Conservation (phyloP, 176 grass and related monocot genomes). For the Carex parvula region DNA sequence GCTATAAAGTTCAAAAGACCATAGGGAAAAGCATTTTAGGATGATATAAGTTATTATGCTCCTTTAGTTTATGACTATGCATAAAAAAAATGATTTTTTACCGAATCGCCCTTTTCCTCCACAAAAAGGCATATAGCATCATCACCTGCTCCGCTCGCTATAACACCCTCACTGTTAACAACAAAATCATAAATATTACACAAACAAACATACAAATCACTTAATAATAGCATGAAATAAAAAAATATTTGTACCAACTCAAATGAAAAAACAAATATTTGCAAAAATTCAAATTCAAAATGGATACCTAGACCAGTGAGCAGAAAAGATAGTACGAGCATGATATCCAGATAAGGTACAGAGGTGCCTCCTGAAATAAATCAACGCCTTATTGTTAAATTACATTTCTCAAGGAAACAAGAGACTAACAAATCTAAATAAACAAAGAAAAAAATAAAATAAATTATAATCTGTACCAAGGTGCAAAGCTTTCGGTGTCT, state of each 20-base stretch:
- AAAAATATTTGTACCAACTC: not conserved
- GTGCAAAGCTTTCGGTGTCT: slow-evolving; percentile 41
- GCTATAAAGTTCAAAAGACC: not conserved
- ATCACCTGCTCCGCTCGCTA: slow-evolving; percentile 77
- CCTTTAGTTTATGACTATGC: slow-evolving; percentile 10
- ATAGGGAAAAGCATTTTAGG: not conserved
- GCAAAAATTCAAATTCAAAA: slow-evolving; percentile 7
- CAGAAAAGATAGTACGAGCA: slow-evolving; percentile 80
- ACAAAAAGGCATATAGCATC: slow-evolving; percentile 73
- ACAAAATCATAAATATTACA: slow-evolving; percentile 21
- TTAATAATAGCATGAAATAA: not conserved
- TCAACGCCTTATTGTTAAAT: slow-evolving; percentile 22
- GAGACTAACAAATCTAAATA: slow-evolving; percentile 7
- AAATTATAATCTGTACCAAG: slow-evolving; percentile 52
- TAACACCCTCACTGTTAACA: slow-evolving; percentile 61
- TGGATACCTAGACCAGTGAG: slow-evolving; percentile 87
- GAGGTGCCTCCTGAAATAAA: slow-evolving; percentile 67
- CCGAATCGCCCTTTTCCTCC: slow-evolving; percentile 54
- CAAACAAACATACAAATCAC: not conserved
- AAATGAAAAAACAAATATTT: slow-evolving; percentile 9
- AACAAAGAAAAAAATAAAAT: not conserved
- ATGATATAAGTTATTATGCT: not conserved
- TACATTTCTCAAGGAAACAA: not conserved
- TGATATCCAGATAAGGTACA: slow-evolving; percentile 88
- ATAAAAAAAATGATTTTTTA: slow-evolving; percentile 38